Percentiles rank a stretch among this genome's conserved stretches.
Conservation (phyloP, 805 yeast genomes). For the Yarrowia sp. region DNA sequence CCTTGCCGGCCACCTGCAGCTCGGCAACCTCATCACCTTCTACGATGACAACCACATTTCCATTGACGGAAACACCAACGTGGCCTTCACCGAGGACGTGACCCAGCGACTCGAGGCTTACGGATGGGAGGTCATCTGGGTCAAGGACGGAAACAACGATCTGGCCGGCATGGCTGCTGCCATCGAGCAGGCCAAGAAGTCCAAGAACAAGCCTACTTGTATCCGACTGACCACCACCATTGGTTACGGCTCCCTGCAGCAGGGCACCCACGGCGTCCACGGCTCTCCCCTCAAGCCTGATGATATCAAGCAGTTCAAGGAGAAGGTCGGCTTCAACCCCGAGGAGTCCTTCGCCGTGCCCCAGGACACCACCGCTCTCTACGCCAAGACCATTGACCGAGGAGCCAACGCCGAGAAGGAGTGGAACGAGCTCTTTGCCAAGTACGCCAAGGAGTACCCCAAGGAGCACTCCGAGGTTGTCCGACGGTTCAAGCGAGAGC, state of each 20-base stretch:
- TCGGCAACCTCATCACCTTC: slow-evolving; percentile 51
- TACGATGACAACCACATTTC: slow-evolving; percentile 53
- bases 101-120: slow-evolving; percentile 50
- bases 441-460: slow-evolving; percentile 47
- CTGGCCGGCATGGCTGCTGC: slow-evolving; percentile 50
- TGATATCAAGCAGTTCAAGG: slow-evolving; percentile 44
- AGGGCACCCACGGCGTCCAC: slow-evolving; percentile 50
- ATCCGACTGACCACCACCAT: slow-evolving; percentile 51
- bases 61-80: slow-evolving; percentile 52
- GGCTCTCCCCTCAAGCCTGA: slow-evolving; percentile 52
- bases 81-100: slow-evolving; percentile 51
- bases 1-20: slow-evolving; percentile 52
- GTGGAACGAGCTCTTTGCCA: slow-evolving; percentile 47
- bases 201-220: slow-evolving; percentile 51
- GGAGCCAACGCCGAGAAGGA: slow-evolving; percentile 45
- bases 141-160: slow-evolving; percentile 50
- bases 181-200: slow-evolving; percentile 49
- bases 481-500: slow-evolving; percentile 47
- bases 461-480: slow-evolving; percentile 47
- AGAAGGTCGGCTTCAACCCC: slow-evolving; percentile 40
- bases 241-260: slow-evolving; percentile 50
- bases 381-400: slow-evolving; percentile 44
- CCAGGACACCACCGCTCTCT: slow-evolving; percentile 48
- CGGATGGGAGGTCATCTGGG: slow-evolving; percentile 52
- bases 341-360: slow-evolving; percentile 45